A percentile compares a stretch with the other conserved stretches of the same genome.
These are phyloP conservation scores for Pichia exigua DNA, from an alignment of 805 yeast genomes.

Conservation along the genomic window DNA sequence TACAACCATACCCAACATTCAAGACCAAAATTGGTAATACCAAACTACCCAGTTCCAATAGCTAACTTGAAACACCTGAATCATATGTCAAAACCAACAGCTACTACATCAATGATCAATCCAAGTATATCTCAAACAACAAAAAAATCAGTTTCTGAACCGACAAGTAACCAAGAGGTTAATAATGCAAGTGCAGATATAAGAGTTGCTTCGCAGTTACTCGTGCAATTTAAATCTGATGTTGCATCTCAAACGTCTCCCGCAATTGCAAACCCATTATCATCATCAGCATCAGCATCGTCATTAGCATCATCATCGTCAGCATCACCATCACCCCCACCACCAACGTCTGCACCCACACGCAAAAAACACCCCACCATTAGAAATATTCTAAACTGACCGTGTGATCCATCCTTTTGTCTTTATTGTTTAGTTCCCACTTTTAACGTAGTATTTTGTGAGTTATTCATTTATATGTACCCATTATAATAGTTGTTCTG, in stretches of 20 bases:
- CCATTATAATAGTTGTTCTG: too few species aligned
- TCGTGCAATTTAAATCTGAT: background rate
- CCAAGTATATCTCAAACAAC: background rate
- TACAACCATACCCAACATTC: background rate
- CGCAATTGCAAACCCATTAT: too few species aligned
- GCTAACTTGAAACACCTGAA: background rate
- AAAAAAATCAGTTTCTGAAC: background rate
- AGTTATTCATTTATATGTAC: too few species aligned
- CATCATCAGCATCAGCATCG: too few species aligned
- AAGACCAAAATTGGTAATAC: background rate
- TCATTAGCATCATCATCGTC: too few species aligned
- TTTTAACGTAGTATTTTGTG: too few species aligned
- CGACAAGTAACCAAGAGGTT: background rate
- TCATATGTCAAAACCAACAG: background rate
- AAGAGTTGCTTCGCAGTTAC: background rate
- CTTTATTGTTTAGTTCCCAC: too few species aligned
- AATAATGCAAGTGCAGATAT: conserved; percentile 5
- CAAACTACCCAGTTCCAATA: background rate
- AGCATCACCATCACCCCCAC: background rate
- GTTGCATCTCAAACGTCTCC: background rate
- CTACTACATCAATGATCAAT: background rate
- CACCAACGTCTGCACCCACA: background rate
- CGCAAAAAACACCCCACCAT: conserved; percentile 3
- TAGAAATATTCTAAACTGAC: conserved; percentile 1
- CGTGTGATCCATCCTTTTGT: too few species aligned